Evolutionary conservation across 2,329 filamentous ascomycete genomes (phyloP).

Genomic region (Cryphonectria nitschkei): DNA sequence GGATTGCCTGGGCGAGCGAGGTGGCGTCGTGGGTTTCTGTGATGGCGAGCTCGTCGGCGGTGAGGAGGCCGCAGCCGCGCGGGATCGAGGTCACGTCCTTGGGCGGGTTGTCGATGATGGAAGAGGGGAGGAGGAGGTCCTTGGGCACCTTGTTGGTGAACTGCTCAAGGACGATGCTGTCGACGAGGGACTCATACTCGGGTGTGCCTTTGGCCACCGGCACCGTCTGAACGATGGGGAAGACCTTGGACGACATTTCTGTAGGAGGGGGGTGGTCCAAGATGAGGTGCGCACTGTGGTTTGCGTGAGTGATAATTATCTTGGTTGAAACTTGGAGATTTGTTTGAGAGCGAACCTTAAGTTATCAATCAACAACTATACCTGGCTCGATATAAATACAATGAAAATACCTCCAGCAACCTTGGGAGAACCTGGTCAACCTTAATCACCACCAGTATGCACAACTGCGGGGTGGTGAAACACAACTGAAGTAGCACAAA

Average conservation of each 20-base stretch:
- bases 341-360: too few relatives aligned
- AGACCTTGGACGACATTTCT: conserved; percentile 15
- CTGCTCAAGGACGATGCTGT: conserved; percentile 34
- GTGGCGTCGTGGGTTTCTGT: conserved; percentile 51
- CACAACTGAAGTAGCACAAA: background rate
- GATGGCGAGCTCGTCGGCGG: conserved; percentile 49
- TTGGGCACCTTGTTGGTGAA: conserved; percentile 41
- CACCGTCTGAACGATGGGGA: conserved; percentile 32
- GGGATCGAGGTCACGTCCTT: conserved; percentile 42
- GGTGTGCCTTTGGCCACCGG: conserved; percentile 33
- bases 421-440: too few relatives aligned
- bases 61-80: conserved; percentile 47
- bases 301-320: background rate
- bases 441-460: background rate
- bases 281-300: too few relatives aligned
- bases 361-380: too few relatives aligned
- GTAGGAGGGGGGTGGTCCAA: background rate
- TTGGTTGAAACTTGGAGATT: too few relatives aligned
- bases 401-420: too few relatives aligned
- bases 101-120: conserved; percentile 36
- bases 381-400: too few relatives aligned
- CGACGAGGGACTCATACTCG: conserved; percentile 30
- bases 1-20: conserved; percentile 45
- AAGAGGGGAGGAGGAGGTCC: conserved; percentile 36
- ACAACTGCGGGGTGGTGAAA: background rate